Base-by-base conservation (phyloP, 2,329 filamentous ascomycete genomes). In the Ascochyta lentis region DNA sequence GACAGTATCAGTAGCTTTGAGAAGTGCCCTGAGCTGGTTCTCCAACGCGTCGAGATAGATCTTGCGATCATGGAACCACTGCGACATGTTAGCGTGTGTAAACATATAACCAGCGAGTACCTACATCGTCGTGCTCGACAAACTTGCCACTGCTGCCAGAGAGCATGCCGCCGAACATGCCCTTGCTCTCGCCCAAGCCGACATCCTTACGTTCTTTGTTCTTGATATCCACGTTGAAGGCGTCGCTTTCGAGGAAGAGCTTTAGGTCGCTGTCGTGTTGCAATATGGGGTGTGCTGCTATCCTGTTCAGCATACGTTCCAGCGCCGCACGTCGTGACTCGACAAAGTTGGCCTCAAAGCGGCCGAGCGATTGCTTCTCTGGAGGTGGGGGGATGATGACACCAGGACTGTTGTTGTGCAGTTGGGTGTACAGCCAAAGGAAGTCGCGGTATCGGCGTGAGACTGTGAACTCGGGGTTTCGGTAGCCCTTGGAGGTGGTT, bases 221-320 rank as follows among this genome's bases (percentile, higher is more conserved):
- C 81, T 98, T 99, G 70, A 99, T 88, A 69, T 99, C 95, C 34
- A 96, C 86, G 69, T 92, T 97, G 80, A 99, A 97, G 0, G 92
- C 84, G 68, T 99, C 95, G 72, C 93, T 98, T 77, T 99, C 95
- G 13, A 99, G 81, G 77, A 99, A 99, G 5, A 98, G 87, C 80
- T 99, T 99, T 59, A 99, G 78, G 71, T 99, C 95, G 6, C 86
- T 88, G 71, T 99, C 95, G 68, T 96, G 91, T 73, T 98, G 95
- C 63, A 99, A 81, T 31, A 92, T 90, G 7, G 92, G 89, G 74
- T 99, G 95, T 10, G 87, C 86, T 3, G 94, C 92, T 57, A 88
- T 95, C 81, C 96, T 98, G 84, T 97, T 98, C 50, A 97, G 81
- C 95, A 99, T 99, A 73, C 95, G 91, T 78, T 99, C 95, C 55